These are phyloP conservation scores for Annona cherimola DNA, from an alignment of 164 flowering plant genomes.

Conservation along the genomic window DNA sequence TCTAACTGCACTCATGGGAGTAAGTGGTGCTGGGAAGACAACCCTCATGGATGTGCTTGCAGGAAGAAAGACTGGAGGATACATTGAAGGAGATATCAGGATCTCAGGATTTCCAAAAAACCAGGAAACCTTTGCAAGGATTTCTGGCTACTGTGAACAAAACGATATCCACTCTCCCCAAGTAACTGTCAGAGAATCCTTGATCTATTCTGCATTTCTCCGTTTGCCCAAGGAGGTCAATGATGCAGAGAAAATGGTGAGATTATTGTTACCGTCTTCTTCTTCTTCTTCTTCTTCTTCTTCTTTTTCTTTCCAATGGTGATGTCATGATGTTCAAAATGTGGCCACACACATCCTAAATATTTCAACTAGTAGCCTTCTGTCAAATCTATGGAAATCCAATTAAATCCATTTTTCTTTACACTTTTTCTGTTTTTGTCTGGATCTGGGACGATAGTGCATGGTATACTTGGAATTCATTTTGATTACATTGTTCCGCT, in stretches of 20 bases:
- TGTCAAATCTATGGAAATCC: too few relatives aligned
- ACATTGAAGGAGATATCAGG: slow-evolving; percentile 84
- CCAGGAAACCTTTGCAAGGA: slow-evolving; percentile 96
- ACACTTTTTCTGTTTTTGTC: too few relatives aligned
- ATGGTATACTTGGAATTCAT: too few relatives aligned
- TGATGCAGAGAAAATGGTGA: slow-evolving; percentile 73
- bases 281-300: too few relatives aligned
- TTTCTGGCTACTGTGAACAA: slow-evolving; percentile 54
- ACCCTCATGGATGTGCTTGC: slow-evolving; percentile 72
- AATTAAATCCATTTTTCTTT: too few relatives aligned
- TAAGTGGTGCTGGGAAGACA: slow-evolving; percentile 94
- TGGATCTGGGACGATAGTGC: too few relatives aligned
- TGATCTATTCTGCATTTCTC: slow-evolving; percentile 92
- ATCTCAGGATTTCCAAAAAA: slow-evolving; percentile 86
- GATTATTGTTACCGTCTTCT: not conserved
- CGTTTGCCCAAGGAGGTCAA: slow-evolving; percentile 78
- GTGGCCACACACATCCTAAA: too few relatives aligned
- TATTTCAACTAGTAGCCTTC: not conserved
- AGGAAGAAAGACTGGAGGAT: slow-evolving; percentile 49
- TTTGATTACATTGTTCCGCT: too few relatives aligned
- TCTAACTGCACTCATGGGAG: slow-evolving; percentile 44
- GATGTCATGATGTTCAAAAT: too few relatives aligned
- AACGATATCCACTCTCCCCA: slow-evolving; percentile 40
- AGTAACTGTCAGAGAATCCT: slow-evolving; percentile 54
- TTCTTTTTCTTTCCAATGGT: too few relatives aligned